These are phyloP conservation scores for Podosphaera xanthii DNA, from an alignment of 2,329 filamentous ascomycete species.

Conservation along the genomic window DNA sequence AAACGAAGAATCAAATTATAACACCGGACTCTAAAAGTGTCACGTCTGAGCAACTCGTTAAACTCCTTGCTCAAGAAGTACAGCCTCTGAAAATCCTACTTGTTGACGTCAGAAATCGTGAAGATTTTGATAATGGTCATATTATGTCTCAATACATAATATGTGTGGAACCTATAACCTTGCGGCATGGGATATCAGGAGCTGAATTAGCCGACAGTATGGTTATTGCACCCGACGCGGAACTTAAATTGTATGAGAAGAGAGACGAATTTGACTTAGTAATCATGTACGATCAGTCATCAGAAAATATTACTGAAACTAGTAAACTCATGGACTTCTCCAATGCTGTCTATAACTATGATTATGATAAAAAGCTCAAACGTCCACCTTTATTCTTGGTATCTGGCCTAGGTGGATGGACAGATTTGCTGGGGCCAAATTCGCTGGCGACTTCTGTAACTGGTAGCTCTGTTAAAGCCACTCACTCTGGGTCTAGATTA, in stretches of 20 bases:
- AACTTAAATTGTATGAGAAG: slow-evolving; percentile 49
- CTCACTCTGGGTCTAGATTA: slow-evolving; percentile 11
- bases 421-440: slow-evolving; percentile 46
- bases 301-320: slow-evolving; percentile 21
- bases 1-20: slow-evolving; percentile 2
- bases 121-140: slow-evolving; percentile 70
- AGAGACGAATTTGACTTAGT: slow-evolving; percentile 63
- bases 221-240: slow-evolving; percentile 47
- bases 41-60: slow-evolving; percentile 40
- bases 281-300: slow-evolving; percentile 67
- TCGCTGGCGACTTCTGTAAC: slow-evolving; percentile 30
- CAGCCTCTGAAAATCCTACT: slow-evolving; percentile 44
- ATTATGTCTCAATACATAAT: slow-evolving; percentile 67
- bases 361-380: slow-evolving; percentile 52
- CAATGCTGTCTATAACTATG: slow-evolving; percentile 65
- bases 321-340: slow-evolving; percentile 43
- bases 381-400: slow-evolving; percentile 52
- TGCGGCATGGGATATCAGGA: slow-evolving; percentile 43
- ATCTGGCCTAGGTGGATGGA: slow-evolving; percentile 74
- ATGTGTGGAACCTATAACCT: slow-evolving; percentile 66
- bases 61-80: slow-evolving; percentile 35
- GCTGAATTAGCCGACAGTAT: slow-evolving; percentile 42
- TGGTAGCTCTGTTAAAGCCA: slow-evolving; percentile 13
- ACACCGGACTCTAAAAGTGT: slow-evolving; percentile 10
- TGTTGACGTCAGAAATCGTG: slow-evolving; percentile 64